A percentile compares a stretch with the other conserved stretches of the same genome.
These are phyloP conservation scores for Glarea lozoyensis DNA, from an alignment of 495 filamentous ascomycete species.

Conservation along the genomic window DNA sequence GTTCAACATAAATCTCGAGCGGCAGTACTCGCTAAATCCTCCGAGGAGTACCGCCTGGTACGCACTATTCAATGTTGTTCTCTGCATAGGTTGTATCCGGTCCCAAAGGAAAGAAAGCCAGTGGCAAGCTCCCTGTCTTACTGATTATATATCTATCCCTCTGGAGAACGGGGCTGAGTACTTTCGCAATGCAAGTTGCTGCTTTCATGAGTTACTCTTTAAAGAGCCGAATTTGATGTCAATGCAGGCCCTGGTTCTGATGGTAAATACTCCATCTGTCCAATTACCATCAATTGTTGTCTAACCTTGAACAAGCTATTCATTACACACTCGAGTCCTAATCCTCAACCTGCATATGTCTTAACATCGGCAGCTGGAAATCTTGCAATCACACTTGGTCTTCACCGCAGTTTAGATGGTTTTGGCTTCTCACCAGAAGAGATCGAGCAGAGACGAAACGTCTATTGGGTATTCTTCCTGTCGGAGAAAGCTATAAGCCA, in stretches of 20 bases:
- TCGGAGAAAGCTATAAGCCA: slow-evolving; percentile 10
- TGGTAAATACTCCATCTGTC: slow-evolving; percentile 5
- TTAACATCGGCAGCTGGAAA: slow-evolving; percentile 13
- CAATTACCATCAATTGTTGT: slow-evolving; percentile 1
- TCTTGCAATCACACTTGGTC: slow-evolving; percentile 24
- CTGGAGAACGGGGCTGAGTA: slow-evolving; percentile 3
- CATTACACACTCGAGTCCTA: slow-evolving; percentile 9
- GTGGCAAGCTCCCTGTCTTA: not conserved
- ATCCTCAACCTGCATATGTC: slow-evolving; percentile 10
- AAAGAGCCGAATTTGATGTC: slow-evolving; percentile 10
- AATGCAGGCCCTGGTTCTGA: slow-evolving; percentile 9
- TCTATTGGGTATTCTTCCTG: slow-evolving; percentile 28
- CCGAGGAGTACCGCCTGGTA: slow-evolving; percentile 9
- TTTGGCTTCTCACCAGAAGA: slow-evolving; percentile 14
- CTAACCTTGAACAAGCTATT: slow-evolving; percentile 1
- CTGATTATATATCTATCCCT: slow-evolving; percentile 5
- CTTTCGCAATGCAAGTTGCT: slow-evolving; percentile 10
- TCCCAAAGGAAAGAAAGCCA: not conserved
- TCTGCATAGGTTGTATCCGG: slow-evolving; percentile 7
- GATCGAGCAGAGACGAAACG: slow-evolving; percentile 21
- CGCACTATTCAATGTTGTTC: slow-evolving; percentile 9
- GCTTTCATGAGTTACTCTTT: slow-evolving; percentile 9
- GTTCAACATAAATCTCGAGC: slow-evolving; percentile 2
- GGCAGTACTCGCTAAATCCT: slow-evolving; percentile 9
- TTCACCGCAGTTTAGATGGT: slow-evolving; percentile 20